Evolutionary conservation across 2,329 filamentous ascomycete genomes (phyloP).

Genomic region (Calonectria leucothoes): DNA sequence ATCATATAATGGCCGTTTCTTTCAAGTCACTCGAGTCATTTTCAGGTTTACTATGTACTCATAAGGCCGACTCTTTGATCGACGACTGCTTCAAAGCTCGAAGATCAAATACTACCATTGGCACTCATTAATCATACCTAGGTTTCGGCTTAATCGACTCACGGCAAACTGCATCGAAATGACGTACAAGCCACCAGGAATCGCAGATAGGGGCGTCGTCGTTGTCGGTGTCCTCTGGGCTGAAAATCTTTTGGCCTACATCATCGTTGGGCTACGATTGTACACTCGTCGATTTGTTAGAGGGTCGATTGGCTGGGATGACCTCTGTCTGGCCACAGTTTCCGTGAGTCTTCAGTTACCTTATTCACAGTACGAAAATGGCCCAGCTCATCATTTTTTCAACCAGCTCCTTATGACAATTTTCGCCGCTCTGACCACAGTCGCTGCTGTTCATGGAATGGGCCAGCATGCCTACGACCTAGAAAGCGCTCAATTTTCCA

Average conservation of each 20-base stretch:
- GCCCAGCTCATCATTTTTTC: neutral
- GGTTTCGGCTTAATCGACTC: neutral
- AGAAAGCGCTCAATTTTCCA: constrained; percentile 6
- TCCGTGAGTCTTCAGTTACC: constrained; percentile 3
- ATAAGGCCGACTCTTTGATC: neutral
- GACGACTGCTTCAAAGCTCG: neutral
- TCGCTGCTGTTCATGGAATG: constrained; percentile 16
- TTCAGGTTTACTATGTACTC: neutral
- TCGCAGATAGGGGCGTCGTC: constrained; percentile 11
- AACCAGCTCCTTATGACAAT: constrained; percentile 21
- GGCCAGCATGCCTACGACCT: constrained; percentile 17
- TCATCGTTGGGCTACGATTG: constrained; percentile 14
- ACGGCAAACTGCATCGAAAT: neutral
- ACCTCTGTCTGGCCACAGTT: constrained; percentile 13
- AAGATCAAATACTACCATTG: neutral
- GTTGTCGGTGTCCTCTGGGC: constrained; percentile 21
- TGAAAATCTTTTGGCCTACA: constrained; percentile 14
- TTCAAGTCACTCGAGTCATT: neutral
- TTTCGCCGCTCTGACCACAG: constrained; percentile 14
- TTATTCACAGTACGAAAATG: neutral
- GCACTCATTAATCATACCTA: neutral
- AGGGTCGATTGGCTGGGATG: constrained; percentile 28
- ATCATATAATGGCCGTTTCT: neutral
- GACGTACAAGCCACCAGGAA: neutral
- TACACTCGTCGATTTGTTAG: constrained; percentile 23